phyloP scores from a whole-genome alignment of 768 basidiomycete genomes.

The Mycena chlorophos region DNA sequence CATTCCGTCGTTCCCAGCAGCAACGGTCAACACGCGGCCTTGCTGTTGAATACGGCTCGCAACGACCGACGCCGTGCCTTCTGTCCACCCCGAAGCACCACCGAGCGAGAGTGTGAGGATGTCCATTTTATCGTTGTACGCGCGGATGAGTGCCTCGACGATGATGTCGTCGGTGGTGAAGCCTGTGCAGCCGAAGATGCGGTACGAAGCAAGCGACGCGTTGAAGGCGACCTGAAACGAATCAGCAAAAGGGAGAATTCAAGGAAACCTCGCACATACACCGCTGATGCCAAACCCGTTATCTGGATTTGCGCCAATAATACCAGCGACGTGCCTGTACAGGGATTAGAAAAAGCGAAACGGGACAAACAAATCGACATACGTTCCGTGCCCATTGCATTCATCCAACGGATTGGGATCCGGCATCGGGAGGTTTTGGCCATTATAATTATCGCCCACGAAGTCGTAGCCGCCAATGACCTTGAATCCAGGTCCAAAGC shows the following conservation, averaged over 20 bases:
- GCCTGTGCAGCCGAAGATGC: constrained; percentile 50
- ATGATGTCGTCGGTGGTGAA: constrained; percentile 31
- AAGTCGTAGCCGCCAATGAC: constrained; percentile 43
- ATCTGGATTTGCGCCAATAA: constrained; percentile 44
- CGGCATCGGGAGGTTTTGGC: constrained; percentile 35
- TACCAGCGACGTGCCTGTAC: constrained; percentile 34
- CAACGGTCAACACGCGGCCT: constrained; percentile 49
- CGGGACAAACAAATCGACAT: constrained; percentile 27
- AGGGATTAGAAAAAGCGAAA: background rate
- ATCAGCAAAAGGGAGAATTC: background rate
- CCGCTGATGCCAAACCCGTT: constrained; percentile 52
- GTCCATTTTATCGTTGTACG: constrained; percentile 43
- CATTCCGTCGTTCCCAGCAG: constrained; percentile 47
- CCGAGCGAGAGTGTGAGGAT: constrained; percentile 57
- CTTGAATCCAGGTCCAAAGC: constrained; percentile 40
- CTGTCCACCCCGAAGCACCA: constrained; percentile 49
- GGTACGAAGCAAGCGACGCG: constrained; percentile 41
- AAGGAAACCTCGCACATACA: constrained; percentile 25
- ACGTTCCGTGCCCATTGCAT: constrained; percentile 35
- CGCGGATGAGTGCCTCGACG: constrained; percentile 38
- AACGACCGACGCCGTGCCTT: constrained; percentile 41
- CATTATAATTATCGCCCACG: constrained; percentile 41
- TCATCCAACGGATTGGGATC: constrained; percentile 39
- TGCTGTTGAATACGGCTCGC: constrained; percentile 43
- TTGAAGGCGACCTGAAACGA: constrained; percentile 37